phyloP scores from a whole-genome alignment of 176 grass and related monocot species.

The Hsuehochloa calcarea region DNA sequence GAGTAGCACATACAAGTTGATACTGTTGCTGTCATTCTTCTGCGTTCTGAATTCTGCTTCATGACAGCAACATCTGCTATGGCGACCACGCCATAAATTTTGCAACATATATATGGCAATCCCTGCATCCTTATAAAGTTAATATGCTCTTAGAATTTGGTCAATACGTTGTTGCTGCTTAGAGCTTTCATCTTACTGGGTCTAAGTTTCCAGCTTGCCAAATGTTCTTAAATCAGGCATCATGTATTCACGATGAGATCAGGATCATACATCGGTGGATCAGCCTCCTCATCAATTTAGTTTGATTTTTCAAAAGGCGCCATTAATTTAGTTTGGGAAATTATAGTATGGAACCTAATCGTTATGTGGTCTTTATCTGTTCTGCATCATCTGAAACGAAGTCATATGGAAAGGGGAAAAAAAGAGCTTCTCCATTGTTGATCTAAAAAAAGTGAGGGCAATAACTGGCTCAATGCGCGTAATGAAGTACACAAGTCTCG shows the following conservation, averaged over 20 bases:
- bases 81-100: neutral
- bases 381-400: neutral
- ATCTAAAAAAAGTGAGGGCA: neutral
- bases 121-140: neutral
- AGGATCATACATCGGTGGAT: neutral
- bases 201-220: neutral
- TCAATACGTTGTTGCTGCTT: conserved; percentile 10
- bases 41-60: neutral
- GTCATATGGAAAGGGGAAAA: neutral
- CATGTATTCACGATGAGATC: neutral
- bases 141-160: neutral
- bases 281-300: neutral
- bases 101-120: neutral
- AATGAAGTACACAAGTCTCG: neutral
- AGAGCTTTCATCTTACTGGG: neutral
- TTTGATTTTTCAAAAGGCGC: neutral
- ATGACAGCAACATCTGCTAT: neutral
- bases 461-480: neutral
- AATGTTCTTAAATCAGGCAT: neutral
- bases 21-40: neutral
- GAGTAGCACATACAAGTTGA: neutral
- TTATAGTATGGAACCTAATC: neutral
- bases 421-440: neutral
- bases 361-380: neutral
- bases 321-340: neutral